These are phyloP conservation scores for Cercospora canescens DNA, from an alignment of 2,329 filamentous ascomycete species.

Conservation along the genomic window DNA sequence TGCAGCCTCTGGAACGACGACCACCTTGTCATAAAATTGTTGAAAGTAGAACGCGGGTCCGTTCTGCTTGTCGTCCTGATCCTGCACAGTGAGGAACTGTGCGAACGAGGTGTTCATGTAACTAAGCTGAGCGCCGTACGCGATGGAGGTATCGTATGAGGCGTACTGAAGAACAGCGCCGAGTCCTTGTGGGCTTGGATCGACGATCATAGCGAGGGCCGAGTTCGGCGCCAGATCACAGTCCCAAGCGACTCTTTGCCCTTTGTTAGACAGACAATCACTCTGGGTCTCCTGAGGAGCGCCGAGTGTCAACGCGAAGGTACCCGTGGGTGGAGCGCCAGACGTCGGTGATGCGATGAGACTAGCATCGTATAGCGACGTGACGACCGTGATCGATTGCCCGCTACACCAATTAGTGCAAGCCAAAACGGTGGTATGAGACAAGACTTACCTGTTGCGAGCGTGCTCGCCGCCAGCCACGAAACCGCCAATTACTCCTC, in stretches of 20 bases:
- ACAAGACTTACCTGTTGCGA: slow-evolving; percentile 26
- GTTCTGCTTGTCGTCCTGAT: slow-evolving; percentile 55
- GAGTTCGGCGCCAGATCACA: slow-evolving; percentile 52
- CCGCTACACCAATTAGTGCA: slow-evolving; percentile 14
- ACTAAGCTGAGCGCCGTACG: slow-evolving; percentile 60
- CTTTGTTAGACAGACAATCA: slow-evolving; percentile 59
- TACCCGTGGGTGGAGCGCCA: slow-evolving; percentile 55
- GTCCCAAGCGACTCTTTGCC: slow-evolving; percentile 61
- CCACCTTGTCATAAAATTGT: slow-evolving; percentile 63
- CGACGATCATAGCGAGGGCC: slow-evolving; percentile 33
- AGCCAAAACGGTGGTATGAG: not conserved
- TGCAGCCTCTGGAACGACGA: slow-evolving; percentile 51
- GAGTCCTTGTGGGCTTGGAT: slow-evolving; percentile 20
- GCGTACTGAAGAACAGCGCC: slow-evolving; percentile 35
- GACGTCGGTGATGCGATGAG: slow-evolving; percentile 54
- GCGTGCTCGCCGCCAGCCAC: slow-evolving; percentile 27
- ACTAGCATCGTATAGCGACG: slow-evolving; percentile 37
- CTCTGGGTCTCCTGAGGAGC: slow-evolving; percentile 52
- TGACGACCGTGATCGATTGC: slow-evolving; percentile 24
- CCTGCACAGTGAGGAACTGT: slow-evolving; percentile 55
- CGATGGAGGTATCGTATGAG: slow-evolving; percentile 38
- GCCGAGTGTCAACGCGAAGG: slow-evolving; percentile 56
- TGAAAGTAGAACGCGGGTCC: slow-evolving; percentile 67
- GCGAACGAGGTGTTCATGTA: slow-evolving; percentile 47
- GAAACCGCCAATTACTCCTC: slow-evolving; percentile 38